Evolutionary conservation across 2,329 filamentous ascomycete species (phyloP), one percentile per base, ranked within the genome.

Genomic region (Alternaria sp.): DNA sequence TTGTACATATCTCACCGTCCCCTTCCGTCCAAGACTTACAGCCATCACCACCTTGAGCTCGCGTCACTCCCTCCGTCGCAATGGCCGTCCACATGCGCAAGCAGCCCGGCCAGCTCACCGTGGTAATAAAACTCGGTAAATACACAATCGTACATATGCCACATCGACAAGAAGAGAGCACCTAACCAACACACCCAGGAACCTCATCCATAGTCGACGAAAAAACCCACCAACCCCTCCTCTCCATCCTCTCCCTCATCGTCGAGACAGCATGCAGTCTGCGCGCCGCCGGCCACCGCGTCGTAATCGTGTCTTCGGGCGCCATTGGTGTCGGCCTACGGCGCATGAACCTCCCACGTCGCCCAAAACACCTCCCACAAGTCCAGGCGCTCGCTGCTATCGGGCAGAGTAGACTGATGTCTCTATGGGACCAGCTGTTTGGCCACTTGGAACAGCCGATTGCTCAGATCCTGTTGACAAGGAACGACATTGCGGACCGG

Each of bases 141-240:
- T 72, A 54, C 56, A 59, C 52, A 61, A 69, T 67, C 71, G 75
- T 78, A 77, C 62, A 67, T 28, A 51, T 62, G 64, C 68, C 62
- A 32, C 25, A 43, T 63, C 67, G 58, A 56, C 28, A 62, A 59
- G 63, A 64, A 61, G 65, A 69, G 69, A 69, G 63, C 64, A 57
- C 71, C 74, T 74, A 72, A 77, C 74, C 74, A 71, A 76, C 68
- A 61, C 55, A 54, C 56, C 11, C 71, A 99, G 96, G 96, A 74
- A 98, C 96, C 50, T 97, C 93, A 81, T 98, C 96, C n/a, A 98
- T 99, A 71, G 94, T 99, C 69, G 93, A 98, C 82, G 96, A 99
- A 80, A 91, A 90, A 77, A 97, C 93, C 21, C 96, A 97, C 82
- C 93, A 97, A 77, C 96, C 96, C 4, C 88, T 97, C 36, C 87